These are phyloP conservation scores for Spongiforma sp. DNA, from an alignment of 1,284 basidiomycete genomes.

Conservation along the genomic window DNA sequence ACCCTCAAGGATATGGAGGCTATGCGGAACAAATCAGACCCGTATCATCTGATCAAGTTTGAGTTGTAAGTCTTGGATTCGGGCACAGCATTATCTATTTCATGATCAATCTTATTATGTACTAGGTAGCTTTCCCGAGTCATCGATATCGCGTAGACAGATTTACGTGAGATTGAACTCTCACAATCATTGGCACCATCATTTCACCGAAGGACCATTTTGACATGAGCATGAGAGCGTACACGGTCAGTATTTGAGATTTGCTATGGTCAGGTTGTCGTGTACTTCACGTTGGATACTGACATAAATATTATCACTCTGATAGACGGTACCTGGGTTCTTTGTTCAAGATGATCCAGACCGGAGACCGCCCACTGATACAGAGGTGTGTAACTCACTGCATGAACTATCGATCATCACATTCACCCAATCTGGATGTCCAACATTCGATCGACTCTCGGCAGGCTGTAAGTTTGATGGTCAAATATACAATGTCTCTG, in stretches of 20 bases:
- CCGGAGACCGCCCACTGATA: background rate
- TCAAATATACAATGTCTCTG: background rate
- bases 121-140: too few relatives aligned
- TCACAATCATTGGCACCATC: background rate
- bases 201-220: background rate
- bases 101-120: too few relatives aligned
- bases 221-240: constrained; percentile 12
- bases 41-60: constrained; percentile 48
- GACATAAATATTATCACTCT: too few relatives aligned
- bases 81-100: too few relatives aligned
- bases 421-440: background rate
- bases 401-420: background rate
- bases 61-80: constrained; percentile 25
- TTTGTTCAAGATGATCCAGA: constrained; percentile 26
- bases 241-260: constrained; percentile 15
- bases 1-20: constrained; percentile 42
- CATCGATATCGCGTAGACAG: too few relatives aligned
- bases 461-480: constrained; percentile 30
- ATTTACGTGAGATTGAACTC: too few relatives aligned
- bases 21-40: constrained; percentile 47
- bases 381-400: constrained; percentile 14
- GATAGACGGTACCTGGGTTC: constrained; percentile 26
- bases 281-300: background rate
- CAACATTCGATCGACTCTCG: background rate
- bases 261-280: background rate